Evolutionary conservation across 2,329 filamentous ascomycete species (phyloP).

Genomic region (Ilyonectria robusta): DNA sequence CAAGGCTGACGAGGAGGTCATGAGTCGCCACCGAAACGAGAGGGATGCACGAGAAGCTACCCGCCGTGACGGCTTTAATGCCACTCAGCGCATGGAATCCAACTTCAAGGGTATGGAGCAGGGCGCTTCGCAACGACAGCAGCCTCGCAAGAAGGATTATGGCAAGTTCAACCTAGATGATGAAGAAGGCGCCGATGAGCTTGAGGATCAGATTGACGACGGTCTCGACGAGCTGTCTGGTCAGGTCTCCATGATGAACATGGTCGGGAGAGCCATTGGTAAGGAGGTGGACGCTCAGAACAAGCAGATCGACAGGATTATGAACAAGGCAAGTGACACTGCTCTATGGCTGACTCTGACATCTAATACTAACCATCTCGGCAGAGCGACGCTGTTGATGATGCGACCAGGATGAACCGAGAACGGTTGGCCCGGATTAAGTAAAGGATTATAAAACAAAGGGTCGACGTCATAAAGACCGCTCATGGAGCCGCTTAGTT

Average conservation of each 20-base stretch:
- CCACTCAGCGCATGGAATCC: conserved; percentile 68
- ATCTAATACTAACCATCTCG: conserved; percentile 46
- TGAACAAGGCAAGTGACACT: conserved; percentile 73
- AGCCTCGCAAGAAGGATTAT: conserved; percentile 58
- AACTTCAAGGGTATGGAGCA: conserved; percentile 60
- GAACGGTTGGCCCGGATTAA: conserved; percentile 76
- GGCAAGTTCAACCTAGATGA: conserved; percentile 85
- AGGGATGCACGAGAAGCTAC: conserved; percentile 76
- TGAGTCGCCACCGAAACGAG: conserved; percentile 78
- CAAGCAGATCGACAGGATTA: conserved; percentile 80
- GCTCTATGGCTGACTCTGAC: background rate
- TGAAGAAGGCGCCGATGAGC: conserved; percentile 67
- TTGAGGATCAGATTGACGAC: conserved; percentile 70
- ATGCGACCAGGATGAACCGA: conserved; percentile 84
- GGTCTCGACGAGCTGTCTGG: conserved; percentile 76
- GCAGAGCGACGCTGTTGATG: conserved; percentile 86
- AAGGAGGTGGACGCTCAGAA: conserved; percentile 85
- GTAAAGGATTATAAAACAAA: conserved; percentile 39
- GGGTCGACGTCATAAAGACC: background rate
- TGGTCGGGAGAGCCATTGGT: conserved; percentile 80
- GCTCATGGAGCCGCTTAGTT: background rate
- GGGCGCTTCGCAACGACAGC: conserved; percentile 47
- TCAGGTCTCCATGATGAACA: conserved; percentile 80
- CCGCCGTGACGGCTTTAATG: conserved; percentile 64
- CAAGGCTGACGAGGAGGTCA: conserved; percentile 76